These are phyloP conservation scores for Trametes gibbosa DNA, from an alignment of 768 basidiomycete species.

Conservation along the genomic window DNA sequence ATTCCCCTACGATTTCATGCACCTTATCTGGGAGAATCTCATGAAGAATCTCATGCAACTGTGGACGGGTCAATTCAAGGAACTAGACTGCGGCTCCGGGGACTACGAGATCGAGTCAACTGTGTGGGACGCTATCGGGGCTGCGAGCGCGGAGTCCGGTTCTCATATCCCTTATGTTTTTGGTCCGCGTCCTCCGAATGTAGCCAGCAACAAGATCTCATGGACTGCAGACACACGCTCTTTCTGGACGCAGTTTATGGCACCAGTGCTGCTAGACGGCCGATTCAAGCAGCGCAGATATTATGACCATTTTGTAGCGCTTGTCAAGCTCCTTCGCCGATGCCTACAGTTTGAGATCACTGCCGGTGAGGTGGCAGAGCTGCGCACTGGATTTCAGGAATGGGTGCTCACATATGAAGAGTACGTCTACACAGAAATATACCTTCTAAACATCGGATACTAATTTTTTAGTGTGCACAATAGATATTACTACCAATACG, in stretches of 20 bases:
- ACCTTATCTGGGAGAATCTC: conserved; percentile 28
- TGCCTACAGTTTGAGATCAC: conserved; percentile 26
- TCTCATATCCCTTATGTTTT: conserved; percentile 22
- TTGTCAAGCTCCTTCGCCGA: conserved; percentile 23
- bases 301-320: conserved; percentile 27
- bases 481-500: no score
- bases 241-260: conserved; percentile 27
- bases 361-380: conserved; percentile 7
- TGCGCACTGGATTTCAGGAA: conserved; percentile 13
- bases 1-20: conserved; percentile 30
- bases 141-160: conserved; percentile 9
- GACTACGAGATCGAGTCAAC: conserved; percentile 2
- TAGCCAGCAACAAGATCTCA: conserved; percentile 13
- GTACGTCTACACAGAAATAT: conserved; percentile 7
- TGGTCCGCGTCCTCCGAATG: conserved; percentile 11
- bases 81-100: conserved; percentile 14
- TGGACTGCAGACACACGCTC: conserved; percentile 29
- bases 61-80: conserved; percentile 27
- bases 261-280: conserved; percentile 21
- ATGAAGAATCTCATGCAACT: conserved; percentile 21
- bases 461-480: background rate
- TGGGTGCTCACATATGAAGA: conserved; percentile 26
- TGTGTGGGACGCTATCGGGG: conserved; percentile 27
- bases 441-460: no score
- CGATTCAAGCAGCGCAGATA: conserved; percentile 21